phyloP scores from a whole-genome alignment of 2,329 filamentous ascomycete genomes.

The Cyclaneusma minus region DNA sequence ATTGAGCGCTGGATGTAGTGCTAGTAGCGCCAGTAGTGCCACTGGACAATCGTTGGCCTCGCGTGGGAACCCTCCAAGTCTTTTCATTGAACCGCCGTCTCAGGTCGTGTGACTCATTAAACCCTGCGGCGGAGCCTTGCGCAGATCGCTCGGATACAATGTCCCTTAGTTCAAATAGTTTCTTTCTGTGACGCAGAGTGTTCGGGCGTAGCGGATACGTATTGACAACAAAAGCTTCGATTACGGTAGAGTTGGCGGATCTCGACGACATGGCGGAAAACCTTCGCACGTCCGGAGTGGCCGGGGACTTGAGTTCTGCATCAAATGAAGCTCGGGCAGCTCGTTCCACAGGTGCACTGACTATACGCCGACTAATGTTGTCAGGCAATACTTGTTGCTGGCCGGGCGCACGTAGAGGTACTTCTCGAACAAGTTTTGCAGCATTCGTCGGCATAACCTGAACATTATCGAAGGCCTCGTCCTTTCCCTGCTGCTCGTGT shows the following conservation, averaged over 20 bases:
- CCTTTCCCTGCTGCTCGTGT: conserved; percentile 13
- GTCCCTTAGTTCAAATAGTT: conserved; percentile 34
- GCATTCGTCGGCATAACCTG: conserved; percentile 34
- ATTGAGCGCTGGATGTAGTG: conserved; percentile 30
- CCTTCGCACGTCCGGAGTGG: conserved; percentile 25
- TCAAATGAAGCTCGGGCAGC: conserved; percentile 7
- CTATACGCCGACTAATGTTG: conserved; percentile 10
- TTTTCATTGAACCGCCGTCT: conserved; percentile 12
- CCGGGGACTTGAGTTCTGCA: conserved; percentile 11
- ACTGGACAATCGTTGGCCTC: conserved; percentile 23
- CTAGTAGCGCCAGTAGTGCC: conserved; percentile 34
- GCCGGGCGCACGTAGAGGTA: conserved; percentile 15
- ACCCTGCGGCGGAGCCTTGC: conserved; percentile 25
- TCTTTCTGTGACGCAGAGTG: conserved; percentile 46
- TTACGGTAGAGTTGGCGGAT: conserved; percentile 38
- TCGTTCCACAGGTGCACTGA: conserved; percentile 6
- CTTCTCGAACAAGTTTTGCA: conserved; percentile 22
- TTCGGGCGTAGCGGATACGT: conserved; percentile 28
- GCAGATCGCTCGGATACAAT: conserved; percentile 19
- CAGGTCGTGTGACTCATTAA: conserved; percentile 16
- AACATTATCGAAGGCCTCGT: conserved; percentile 31
- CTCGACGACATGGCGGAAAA: conserved; percentile 38
- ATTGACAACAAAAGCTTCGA: conserved; percentile 43
- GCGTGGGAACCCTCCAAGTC: conserved; percentile 10
- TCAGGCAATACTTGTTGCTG: conserved; percentile 11